Conservation (phyloP, 2,329 filamentous ascomycete species). For the Davidsoniella eucalypti region DNA sequence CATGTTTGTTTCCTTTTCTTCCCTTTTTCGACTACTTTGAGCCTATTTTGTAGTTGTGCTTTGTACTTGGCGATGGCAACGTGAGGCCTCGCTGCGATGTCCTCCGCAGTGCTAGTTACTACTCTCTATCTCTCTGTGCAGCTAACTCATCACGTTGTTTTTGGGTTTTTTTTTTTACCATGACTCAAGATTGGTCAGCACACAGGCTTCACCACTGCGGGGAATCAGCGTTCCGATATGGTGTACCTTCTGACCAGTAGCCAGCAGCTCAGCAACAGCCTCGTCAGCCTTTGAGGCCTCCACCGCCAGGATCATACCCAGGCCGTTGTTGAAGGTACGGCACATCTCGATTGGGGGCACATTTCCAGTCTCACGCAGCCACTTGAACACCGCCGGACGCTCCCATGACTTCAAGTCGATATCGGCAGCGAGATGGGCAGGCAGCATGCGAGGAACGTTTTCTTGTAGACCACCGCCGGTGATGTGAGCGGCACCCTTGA, state of each 20-base stretch:
- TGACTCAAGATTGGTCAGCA: conserved; percentile 12
- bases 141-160: background rate
- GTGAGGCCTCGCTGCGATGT: background rate
- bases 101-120: background rate
- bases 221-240: conserved; percentile 55
- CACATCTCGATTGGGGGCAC: conserved; percentile 69
- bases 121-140: background rate
- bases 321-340: conserved; percentile 82
- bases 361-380: conserved; percentile 62
- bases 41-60: background rate
- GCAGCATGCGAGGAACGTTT: conserved; percentile 90
- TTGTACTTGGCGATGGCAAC: background rate
- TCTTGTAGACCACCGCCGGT: conserved; percentile 86
- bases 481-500: conserved; percentile 94
- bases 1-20: background rate
- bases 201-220: conserved; percentile 24
- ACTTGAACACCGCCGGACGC: conserved; percentile 64
- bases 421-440: conserved; percentile 57
- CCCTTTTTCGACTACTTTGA: background rate
- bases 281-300: conserved; percentile 43
- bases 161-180: too few species aligned
- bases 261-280: conserved; percentile 43
- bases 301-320: conserved; percentile 88
- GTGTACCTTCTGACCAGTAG: conserved; percentile 60
- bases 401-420: conserved; percentile 65